Evolutionary conservation across 768 basidiomycete genomes (phyloP).

Genomic region (Trametes cinnabarina): DNA sequence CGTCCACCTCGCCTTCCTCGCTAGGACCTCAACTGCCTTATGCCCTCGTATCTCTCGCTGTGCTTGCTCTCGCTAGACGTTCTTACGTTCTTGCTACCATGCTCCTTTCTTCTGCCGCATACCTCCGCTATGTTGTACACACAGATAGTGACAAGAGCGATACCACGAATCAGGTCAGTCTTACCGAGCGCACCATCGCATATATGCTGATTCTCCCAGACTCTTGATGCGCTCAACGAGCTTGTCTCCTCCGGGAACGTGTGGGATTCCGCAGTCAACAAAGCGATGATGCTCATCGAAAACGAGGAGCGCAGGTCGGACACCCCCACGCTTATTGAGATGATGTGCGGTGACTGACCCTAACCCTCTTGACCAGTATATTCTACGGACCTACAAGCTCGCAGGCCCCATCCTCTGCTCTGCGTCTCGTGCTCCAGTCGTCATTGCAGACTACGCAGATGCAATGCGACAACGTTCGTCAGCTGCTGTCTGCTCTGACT

Average conservation of each 20-base stretch:
- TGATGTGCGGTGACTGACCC: not conserved
- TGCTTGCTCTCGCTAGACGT: slow-evolving; percentile 23
- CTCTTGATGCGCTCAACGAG: slow-evolving; percentile 62
- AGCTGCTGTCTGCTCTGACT: slow-evolving; percentile 74
- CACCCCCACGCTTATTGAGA: not conserved
- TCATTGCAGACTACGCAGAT: slow-evolving; percentile 73
- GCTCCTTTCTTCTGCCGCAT: slow-evolving; percentile 18
- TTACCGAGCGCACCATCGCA: slow-evolving; percentile 6
- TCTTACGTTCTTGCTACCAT: slow-evolving; percentile 23
- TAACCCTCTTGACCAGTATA: slow-evolving; percentile 22
- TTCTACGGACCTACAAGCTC: slow-evolving; percentile 45
- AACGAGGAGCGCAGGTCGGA: slow-evolving; percentile 64
- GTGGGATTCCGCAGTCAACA: slow-evolving; percentile 75
- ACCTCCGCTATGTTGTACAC: slow-evolving; percentile 16
- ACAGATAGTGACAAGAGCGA: slow-evolving; percentile 11
- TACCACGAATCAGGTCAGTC: slow-evolving; percentile 24
- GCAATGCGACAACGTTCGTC: slow-evolving; percentile 80
- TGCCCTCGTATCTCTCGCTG: slow-evolving; percentile 22
- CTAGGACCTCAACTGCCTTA: slow-evolving; percentile 16
- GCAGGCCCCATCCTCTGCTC: slow-evolving; percentile 48
- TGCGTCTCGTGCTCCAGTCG: slow-evolving; percentile 71
- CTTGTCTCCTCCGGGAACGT: slow-evolving; percentile 63
- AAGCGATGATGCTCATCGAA: slow-evolving; percentile 63
- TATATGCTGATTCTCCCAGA: slow-evolving; percentile 37
- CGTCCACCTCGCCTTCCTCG: not conserved